Conservation (phyloP, 31 red algal species). For the Bonnemaisonia californica region DNA sequence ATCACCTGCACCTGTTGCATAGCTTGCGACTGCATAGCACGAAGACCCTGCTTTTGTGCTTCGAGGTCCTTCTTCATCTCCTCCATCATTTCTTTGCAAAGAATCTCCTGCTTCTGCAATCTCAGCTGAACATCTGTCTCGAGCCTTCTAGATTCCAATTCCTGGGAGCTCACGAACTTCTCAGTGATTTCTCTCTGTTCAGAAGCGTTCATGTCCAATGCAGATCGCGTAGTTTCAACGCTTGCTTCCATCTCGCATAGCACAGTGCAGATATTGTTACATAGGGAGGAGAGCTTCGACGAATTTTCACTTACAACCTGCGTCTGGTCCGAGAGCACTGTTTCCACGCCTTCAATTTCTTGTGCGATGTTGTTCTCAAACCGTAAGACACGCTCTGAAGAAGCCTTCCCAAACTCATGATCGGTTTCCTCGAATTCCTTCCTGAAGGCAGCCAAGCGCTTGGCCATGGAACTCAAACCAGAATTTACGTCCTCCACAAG, state of each 20-base stretch:
- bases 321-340: neutral
- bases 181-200: neutral
- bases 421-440: slow-evolving; percentile 2
- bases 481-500: neutral
- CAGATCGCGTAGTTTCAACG: slow-evolving; percentile 9
- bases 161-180: slow-evolving; percentile 7
- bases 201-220: slow-evolving; percentile 3
- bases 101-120: slow-evolving; percentile 2
- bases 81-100: slow-evolving; percentile 6
- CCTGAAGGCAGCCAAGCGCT: slow-evolving; percentile 11
- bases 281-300: neutral
- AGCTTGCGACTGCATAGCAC: neutral
- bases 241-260: neutral
- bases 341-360: neutral
- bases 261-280: neutral
- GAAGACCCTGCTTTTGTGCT: neutral
- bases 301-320: neutral
- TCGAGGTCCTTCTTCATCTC: slow-evolving; percentile 10
- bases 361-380: too few species aligned
- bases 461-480: slow-evolving; percentile 1
- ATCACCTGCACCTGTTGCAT: neutral
- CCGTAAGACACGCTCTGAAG: neutral
- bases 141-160: neutral
- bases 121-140: neutral
- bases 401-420: neutral